These are phyloP conservation scores for Vitis hybrid DNA, from an alignment of 177 flowering plant species.

Conservation along the genomic window DNA sequence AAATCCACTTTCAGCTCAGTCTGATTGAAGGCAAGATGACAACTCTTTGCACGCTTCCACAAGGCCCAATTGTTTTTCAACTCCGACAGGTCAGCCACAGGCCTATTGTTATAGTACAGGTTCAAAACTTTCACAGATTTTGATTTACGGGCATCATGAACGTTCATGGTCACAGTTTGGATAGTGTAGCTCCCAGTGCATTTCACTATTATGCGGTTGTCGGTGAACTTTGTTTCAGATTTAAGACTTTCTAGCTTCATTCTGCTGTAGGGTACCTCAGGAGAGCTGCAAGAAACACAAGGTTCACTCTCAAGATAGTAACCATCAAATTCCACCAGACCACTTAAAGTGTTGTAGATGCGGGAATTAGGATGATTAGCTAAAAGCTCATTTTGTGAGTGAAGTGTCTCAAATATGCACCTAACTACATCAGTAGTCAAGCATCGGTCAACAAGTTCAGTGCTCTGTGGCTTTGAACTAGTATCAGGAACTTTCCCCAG, in stretches of 20 bases:
- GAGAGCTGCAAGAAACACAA: slow-evolving; percentile 99
- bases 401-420: slow-evolving; percentile 89
- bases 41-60: slow-evolving; percentile 99
- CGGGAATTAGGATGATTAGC: slow-evolving; percentile 99
- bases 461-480: slow-evolving; percentile 56
- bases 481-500: slow-evolving; percentile 74
- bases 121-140: slow-evolving; percentile 96
- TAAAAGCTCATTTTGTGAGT: slow-evolving; percentile 87
- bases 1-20: slow-evolving; percentile 96
- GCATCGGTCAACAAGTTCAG: slow-evolving; percentile 75
- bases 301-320: slow-evolving; percentile 99
- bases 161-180: slow-evolving; percentile 97
- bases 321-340: slow-evolving; percentile 97
- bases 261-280: slow-evolving; percentile 95
- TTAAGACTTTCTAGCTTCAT: slow-evolving; percentile 94
- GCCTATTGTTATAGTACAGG: slow-evolving; percentile 94
- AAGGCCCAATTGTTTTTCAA: slow-evolving; percentile 96
- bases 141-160: slow-evolving; percentile 98
- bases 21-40: slow-evolving; percentile 92
- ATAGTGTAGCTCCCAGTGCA: slow-evolving; percentile 98
- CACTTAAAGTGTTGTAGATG: slow-evolving; percentile 88
- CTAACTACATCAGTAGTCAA: slow-evolving; percentile 73
- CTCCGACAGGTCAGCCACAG: slow-evolving; percentile 95
- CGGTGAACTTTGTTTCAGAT: slow-evolving; percentile 99
- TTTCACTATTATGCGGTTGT: slow-evolving; percentile 95